Evolutionary conservation across 2,329 filamentous ascomycete genomes (phyloP).

Genomic region (Diaporthe aspalathi): DNA sequence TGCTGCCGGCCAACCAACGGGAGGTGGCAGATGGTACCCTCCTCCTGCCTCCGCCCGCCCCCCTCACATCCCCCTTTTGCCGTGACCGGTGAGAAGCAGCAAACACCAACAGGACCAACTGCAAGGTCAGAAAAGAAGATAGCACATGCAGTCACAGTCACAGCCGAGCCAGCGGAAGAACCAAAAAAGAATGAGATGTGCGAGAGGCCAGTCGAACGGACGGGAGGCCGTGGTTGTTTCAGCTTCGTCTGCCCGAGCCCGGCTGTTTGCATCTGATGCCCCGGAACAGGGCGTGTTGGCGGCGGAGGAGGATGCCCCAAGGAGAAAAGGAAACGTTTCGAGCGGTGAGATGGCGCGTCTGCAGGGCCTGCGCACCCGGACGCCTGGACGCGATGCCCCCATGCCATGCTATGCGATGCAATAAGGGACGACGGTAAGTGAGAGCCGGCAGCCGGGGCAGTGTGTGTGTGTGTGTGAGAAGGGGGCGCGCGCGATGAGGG

Average conservation of each 20-base stretch:
- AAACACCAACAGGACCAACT: constrained; percentile 14
- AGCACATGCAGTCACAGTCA: constrained; percentile 7
- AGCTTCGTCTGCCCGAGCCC: constrained; percentile 23
- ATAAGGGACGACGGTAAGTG: constrained; percentile 32
- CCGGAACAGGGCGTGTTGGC: neutral
- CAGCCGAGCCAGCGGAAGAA: neutral
- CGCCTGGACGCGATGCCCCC: constrained; percentile 19
- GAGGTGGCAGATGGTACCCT: constrained; percentile 9
- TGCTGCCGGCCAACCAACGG: constrained; percentile 16
- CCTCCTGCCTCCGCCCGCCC: too few species aligned
- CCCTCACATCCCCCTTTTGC: neutral
- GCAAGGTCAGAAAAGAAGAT: neutral
- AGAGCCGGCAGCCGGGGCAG: constrained; percentile 26
- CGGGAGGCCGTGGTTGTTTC: constrained; percentile 22
- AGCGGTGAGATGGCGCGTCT: constrained; percentile 28
- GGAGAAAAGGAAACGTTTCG: constrained; percentile 32
- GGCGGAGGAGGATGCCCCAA: constrained; percentile 15
- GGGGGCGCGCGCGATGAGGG: too few species aligned
- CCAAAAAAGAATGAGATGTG: neutral
- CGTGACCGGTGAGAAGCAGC: neutral
- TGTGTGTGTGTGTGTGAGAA: neutral
- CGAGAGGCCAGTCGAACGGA: neutral
- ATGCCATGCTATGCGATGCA: constrained; percentile 16
- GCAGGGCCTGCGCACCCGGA: constrained; percentile 3
- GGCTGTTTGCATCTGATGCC: constrained; percentile 24